Evolutionary conservation across 1,284 basidiomycete species (phyloP).

Genomic region (Apiotrichum mycotoxinovorans): DNA sequence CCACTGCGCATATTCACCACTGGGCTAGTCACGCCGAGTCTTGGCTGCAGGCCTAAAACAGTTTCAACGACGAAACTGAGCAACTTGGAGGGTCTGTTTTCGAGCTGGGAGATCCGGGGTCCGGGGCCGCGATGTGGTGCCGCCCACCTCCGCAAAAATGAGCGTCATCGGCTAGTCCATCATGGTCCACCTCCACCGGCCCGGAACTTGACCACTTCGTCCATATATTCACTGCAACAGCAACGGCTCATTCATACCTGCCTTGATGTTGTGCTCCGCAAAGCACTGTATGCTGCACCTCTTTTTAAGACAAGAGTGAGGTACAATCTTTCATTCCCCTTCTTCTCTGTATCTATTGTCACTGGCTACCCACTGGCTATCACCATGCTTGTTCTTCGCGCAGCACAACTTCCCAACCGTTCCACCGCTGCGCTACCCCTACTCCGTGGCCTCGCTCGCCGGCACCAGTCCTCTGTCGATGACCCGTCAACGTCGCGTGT

Average conservation of each 20-base stretch:
- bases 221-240: background rate
- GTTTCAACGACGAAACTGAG: too few species aligned
- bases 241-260: too few species aligned
- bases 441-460: background rate
- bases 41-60: too few species aligned
- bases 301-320: background rate
- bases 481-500: slow-evolving; percentile 6
- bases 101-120: too few species aligned
- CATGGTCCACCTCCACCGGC: background rate
- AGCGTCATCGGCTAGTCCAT: background rate
- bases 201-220: background rate
- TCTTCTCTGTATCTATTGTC: background rate
- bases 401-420: background rate
- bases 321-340: background rate
- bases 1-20: too few species aligned
- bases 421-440: background rate
- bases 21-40: too few species aligned
- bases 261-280: background rate
- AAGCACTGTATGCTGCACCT: background rate
- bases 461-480: slow-evolving; percentile 11
- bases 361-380: too few species aligned
- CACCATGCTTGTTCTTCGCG: slow-evolving; percentile 2
- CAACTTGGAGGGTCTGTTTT: background rate
- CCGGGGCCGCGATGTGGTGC: too few species aligned
- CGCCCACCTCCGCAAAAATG: background rate